Percentiles rank a stretch among this genome's conserved stretches.
Conservation (phyloP, 2,329 filamentous ascomycete species). For the Beauveria varroae region DNA sequence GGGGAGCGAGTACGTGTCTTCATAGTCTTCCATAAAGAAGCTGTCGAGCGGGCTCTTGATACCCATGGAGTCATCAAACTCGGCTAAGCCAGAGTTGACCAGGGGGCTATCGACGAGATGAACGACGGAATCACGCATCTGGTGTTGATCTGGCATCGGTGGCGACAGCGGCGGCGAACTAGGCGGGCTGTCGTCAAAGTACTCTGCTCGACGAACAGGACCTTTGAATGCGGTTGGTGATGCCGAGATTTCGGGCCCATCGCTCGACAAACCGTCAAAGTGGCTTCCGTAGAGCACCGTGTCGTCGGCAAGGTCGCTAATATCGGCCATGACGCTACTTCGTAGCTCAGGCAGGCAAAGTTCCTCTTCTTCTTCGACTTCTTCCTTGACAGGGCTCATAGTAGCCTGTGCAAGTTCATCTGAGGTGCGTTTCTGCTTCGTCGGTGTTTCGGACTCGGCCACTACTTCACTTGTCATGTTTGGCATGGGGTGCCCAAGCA, state of each 20-base stretch:
- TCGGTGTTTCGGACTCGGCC: neutral
- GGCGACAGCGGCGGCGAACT: slow-evolving; percentile 37
- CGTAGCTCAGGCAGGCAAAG: slow-evolving; percentile 29
- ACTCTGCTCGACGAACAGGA: slow-evolving; percentile 24
- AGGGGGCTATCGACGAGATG: slow-evolving; percentile 40
- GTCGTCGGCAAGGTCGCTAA: slow-evolving; percentile 29
- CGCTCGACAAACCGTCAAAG: slow-evolving; percentile 34
- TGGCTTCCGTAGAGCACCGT: slow-evolving; percentile 31
- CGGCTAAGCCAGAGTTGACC: slow-evolving; percentile 29
- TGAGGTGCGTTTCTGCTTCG: neutral
- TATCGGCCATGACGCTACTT: slow-evolving; percentile 22
- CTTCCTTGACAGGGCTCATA: slow-evolving; percentile 15
- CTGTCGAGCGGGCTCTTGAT: slow-evolving; percentile 36
- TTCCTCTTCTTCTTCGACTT: slow-evolving; percentile 23
- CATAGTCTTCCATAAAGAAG: slow-evolving; percentile 40
- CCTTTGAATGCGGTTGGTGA: slow-evolving; percentile 29
- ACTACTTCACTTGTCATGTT: neutral
- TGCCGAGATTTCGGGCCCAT: slow-evolving; percentile 34
- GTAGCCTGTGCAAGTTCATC: slow-evolving; percentile 10
- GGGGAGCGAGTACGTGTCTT: slow-evolving; percentile 30
- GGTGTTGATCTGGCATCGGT: slow-evolving; percentile 12
- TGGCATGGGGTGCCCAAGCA: neutral
- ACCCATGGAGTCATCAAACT: slow-evolving; percentile 30
- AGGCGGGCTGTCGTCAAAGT: slow-evolving; percentile 37
- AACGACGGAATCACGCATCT: slow-evolving; percentile 23